Conservation (phyloP, 345 rosid genomes). For the Eucalyptus marginata region DNA sequence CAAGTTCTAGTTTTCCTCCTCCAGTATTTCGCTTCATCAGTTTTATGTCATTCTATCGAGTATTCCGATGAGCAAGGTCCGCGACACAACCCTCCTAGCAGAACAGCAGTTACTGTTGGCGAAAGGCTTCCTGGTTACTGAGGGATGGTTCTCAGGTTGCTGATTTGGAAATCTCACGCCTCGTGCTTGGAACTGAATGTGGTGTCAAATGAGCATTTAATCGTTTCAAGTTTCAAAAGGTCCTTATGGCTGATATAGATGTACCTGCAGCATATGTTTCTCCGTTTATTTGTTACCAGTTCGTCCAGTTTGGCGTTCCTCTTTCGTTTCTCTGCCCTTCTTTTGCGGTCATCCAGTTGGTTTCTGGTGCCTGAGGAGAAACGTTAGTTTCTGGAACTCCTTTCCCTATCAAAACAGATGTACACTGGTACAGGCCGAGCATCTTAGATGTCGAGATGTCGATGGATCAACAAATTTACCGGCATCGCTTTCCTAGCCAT, state of each 20-base stretch:
- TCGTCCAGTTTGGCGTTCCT: not conserved
- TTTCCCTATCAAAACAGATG: not conserved
- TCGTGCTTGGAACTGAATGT: not conserved
- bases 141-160: not conserved
- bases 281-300: not conserved
- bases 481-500: not conserved
- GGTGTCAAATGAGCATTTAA: not conserved
- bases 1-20: not conserved
- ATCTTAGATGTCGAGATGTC: not conserved
- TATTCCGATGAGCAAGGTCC: not conserved
- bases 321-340: not conserved
- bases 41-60: not conserved
- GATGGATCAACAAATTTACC: not conserved
- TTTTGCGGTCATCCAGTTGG: not conserved
- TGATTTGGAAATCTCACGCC: not conserved
- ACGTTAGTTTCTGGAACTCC: not conserved
- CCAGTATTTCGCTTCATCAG: not conserved
- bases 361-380: not conserved
- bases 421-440: not conserved
- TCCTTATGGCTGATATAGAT: not conserved
- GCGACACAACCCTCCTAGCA: not conserved
- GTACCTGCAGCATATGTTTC: not conserved
- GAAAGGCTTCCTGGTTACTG: not conserved
- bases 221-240: not conserved
- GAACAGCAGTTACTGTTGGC: not conserved